These are phyloP conservation scores for Geotrichum fermentans DNA, from an alignment of 1,139 yeast genomes.

Conservation along the genomic window DNA sequence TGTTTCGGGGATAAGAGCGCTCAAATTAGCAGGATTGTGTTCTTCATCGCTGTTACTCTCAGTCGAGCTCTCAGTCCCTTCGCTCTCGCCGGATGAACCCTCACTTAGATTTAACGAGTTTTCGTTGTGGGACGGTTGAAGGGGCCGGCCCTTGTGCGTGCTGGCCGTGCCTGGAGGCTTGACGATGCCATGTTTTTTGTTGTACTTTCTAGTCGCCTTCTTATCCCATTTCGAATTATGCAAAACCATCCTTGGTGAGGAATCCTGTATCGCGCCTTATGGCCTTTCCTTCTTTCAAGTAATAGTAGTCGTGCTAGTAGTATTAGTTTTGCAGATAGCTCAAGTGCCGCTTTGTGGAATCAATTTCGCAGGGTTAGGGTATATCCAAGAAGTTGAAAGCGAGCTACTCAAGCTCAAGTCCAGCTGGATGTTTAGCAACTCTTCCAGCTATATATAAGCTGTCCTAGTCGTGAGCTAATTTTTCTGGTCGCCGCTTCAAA, in stretches of 20 bases:
- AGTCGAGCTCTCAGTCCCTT: neutral
- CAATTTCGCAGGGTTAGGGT: no score
- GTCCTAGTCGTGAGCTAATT: no score
- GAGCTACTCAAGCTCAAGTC: no score
- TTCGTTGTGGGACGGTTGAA: neutral
- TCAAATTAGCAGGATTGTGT: conserved; percentile 7
- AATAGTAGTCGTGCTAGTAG: no score
- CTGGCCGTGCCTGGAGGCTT: conserved; percentile 5
- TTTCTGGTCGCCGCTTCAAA: no score
- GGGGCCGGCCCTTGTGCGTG: neutral
- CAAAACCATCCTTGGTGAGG: conserved; percentile 18
- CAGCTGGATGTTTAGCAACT: no score
- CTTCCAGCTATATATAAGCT: no score
- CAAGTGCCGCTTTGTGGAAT: no score
- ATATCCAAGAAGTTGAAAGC: no score
- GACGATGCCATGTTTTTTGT: conserved; percentile 19
- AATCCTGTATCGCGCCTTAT: no score
- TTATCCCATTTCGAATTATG: conserved; percentile 22
- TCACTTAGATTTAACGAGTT: neutral
- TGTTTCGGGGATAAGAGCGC: conserved; percentile 9
- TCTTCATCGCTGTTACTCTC: conserved; percentile 5
- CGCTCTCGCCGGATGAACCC: neutral
- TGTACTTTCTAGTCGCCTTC: conserved; percentile 20
- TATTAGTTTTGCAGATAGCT: no score
- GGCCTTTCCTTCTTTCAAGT: no score